Evolutionary conservation across 83 land plant genomes (phyloP), one percentile per base, ranked within the genome.

Genomic region (Picea engelmannii): DNA sequence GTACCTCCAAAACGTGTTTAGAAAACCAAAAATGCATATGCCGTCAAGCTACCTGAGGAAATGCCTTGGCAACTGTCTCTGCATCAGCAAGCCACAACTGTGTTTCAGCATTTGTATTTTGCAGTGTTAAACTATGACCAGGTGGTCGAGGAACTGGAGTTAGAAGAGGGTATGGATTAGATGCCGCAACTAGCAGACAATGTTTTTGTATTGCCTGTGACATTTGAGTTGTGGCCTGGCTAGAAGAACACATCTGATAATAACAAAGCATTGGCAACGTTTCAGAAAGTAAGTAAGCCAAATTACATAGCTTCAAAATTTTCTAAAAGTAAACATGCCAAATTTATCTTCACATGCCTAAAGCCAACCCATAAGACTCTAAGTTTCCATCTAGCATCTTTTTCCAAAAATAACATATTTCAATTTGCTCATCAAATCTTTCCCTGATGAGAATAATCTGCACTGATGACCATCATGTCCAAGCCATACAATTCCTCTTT

Each of bases 161-260:
- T 24, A 98, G 94, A 68, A 97, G 88, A 52, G 96, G 93, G 78
- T 92, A 82, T 62, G 99, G 99, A 84, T 97, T 93, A 82, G 93
- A 92, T 44, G 98, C 96, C 81, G 98, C 93, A 73, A 97, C 88
- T 78, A 97, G 90, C 82, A 97, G 82, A 85, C 98, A 97, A 79
- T 97, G 99, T 66, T 84, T 93, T 68, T 89, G 91, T 16, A 78
- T 80, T 79, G 68, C 90, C 86, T 89, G 93, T 79, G 89, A 85
- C 62, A 74, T 82, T 80, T 90, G 91, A 59, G 44, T 78, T 70
- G 79, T 91, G 80, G 81, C 85, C 78, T 89, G 69, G 62, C 84
- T 62, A 71, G 85, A 59, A 68, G 85, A 80, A 63, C 94, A 95
- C 97, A 96, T 93, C 99, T 96, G 88, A 69, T 58, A 61, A 52